Evolutionary conservation across 2,329 filamentous ascomycete species (phyloP).

Genomic region (Mycogone perniciosa): DNA sequence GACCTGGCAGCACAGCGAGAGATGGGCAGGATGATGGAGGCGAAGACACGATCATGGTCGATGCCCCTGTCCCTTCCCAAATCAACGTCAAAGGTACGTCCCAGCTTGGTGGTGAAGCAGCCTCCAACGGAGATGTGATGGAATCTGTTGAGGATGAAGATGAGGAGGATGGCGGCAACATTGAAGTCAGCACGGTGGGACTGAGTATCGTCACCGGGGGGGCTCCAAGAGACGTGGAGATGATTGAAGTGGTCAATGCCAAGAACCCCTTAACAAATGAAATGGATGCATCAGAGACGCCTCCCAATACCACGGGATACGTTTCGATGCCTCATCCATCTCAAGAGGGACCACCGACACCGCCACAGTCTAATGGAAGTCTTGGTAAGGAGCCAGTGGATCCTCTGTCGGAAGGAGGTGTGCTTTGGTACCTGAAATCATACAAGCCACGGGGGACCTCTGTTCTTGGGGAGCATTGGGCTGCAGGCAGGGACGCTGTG

Average conservation of each 20-base stretch:
- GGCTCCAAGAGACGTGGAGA: slow-evolving; percentile 11
- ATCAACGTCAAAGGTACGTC: slow-evolving; percentile 38
- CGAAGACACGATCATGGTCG: slow-evolving; percentile 47
- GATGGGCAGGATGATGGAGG: slow-evolving; percentile 32
- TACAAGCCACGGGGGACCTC: slow-evolving; percentile 78
- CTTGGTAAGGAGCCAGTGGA: slow-evolving; percentile 44
- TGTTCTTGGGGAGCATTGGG: slow-evolving; percentile 60
- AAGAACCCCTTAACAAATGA: slow-evolving; percentile 19
- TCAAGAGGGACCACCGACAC: slow-evolving; percentile 52
- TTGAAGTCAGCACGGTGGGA: slow-evolving; percentile 41
- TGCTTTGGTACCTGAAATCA: slow-evolving; percentile 80
- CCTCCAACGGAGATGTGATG: slow-evolving; percentile 27
- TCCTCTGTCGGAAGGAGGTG: slow-evolving; percentile 63
- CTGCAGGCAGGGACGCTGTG: slow-evolving; percentile 60
- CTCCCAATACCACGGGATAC: slow-evolving; percentile 45
- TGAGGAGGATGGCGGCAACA: slow-evolving; percentile 33
- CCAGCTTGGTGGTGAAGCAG: not conserved
- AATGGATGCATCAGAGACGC: slow-evolving; percentile 33
- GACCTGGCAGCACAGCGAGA: slow-evolving; percentile 30
- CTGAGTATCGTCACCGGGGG: slow-evolving; percentile 22
- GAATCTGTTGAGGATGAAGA: slow-evolving; percentile 33
- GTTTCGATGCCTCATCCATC: slow-evolving; percentile 23
- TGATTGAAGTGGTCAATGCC: slow-evolving; percentile 21
- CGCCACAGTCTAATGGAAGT: slow-evolving; percentile 59
- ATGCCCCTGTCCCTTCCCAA: slow-evolving; percentile 39